phyloP scores from a whole-genome alignment of 192 early-diverging fungal species.

The Rhizoclosmatium sp. region DNA sequence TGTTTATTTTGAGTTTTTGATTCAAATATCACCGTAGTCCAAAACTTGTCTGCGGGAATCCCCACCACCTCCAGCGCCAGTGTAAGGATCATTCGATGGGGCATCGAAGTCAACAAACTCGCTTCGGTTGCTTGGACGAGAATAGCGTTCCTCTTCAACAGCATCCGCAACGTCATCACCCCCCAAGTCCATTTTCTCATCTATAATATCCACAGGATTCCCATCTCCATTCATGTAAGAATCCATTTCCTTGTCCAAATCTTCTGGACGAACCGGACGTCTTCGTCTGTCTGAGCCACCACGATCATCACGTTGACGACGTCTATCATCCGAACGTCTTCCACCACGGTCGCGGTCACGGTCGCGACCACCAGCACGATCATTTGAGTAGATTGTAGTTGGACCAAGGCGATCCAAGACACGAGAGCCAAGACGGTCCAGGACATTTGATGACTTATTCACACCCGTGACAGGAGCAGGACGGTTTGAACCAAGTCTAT shows the following conservation, averaged over 20 bases:
- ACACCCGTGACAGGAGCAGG: neutral
- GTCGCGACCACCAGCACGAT: neutral
- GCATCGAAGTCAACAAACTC: slow-evolving; percentile 36
- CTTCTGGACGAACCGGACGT: neutral
- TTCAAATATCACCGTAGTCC: slow-evolving; percentile 31
- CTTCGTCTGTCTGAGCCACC: neutral
- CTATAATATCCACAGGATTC: slow-evolving; percentile 4
- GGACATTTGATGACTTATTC: neutral
- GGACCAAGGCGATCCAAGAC: slow-evolving; percentile 30
- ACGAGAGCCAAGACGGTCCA: slow-evolving; percentile 25
- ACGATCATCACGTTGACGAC: neutral
- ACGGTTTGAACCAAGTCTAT: slow-evolving; percentile 24
- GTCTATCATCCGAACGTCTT: neutral
- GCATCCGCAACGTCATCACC: neutral
- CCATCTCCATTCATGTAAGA: slow-evolving; percentile 31
- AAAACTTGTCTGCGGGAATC: neutral
- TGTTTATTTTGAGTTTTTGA: neutral
- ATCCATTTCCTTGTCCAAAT: slow-evolving; percentile 35
- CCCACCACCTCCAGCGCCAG: slow-evolving; percentile 16
- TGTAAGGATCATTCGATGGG: slow-evolving; percentile 28
- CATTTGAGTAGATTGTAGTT: slow-evolving; percentile 6
- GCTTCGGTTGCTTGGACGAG: neutral
- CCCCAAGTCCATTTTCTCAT: neutral
- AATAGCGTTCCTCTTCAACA: neutral
- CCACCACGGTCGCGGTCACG: neutral